Conservation (phyloP, 257 asterid species). For the Scutellaria baicalensis region DNA sequence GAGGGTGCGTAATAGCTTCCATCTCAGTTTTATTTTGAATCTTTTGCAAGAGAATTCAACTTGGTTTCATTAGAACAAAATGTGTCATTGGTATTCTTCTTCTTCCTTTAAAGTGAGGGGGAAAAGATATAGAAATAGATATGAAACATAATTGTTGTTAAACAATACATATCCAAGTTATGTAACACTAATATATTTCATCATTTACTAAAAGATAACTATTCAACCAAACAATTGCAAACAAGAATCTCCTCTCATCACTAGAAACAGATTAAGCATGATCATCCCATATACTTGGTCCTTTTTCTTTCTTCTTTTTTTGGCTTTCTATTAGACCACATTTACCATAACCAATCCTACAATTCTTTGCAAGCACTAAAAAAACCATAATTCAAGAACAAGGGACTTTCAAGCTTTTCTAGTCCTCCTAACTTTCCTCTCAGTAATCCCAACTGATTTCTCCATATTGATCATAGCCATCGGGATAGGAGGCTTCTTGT, state of each 20-base stretch:
- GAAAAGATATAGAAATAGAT: too few species aligned
- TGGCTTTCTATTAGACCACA: not conserved
- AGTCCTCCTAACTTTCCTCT: conserved; percentile 45
- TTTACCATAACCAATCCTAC: conserved; percentile 1
- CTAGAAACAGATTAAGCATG: not conserved
- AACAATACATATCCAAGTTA: too few species aligned
- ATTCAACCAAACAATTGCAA: not conserved
- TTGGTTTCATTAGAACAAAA: too few species aligned
- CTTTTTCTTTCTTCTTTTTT: too few species aligned
- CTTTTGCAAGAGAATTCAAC: too few species aligned
- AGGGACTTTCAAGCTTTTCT: conserved; percentile 27
- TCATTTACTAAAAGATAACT: not conserved
- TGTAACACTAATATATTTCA: not conserved
- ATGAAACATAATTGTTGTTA: too few species aligned
- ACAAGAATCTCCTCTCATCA: conserved; percentile 8
- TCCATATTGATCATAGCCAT: conserved; percentile 28
- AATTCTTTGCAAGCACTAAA: not conserved
- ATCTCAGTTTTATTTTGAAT: too few species aligned
- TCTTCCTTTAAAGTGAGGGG: too few species aligned
- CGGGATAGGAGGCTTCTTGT: conserved; percentile 61
- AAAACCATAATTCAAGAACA: not conserved
- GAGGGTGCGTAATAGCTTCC: too few species aligned
- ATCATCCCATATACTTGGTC: not conserved
- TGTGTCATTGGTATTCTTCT: too few species aligned
- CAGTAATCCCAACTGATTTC: conserved; percentile 36